Evolutionary conservation across 1,139 yeast species (phyloP).

Genomic region (Pichia sp.): DNA sequence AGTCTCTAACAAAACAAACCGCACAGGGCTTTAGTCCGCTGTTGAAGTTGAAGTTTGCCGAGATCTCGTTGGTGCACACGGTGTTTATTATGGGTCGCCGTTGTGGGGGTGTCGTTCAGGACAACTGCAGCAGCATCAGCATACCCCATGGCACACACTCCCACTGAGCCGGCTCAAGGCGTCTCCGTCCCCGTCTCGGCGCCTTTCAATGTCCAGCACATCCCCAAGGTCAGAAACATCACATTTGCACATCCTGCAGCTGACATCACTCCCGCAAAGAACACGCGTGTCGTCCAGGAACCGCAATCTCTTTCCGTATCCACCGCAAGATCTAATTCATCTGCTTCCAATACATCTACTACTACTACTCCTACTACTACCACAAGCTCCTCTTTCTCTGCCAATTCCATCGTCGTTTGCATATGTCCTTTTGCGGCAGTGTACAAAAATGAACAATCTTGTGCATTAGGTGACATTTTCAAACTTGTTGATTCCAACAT

Average conservation of each 20-base stretch:
- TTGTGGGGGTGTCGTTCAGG: too few species aligned
- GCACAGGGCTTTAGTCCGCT: too few species aligned
- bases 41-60: too few species aligned
- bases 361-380: too few species aligned
- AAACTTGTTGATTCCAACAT: constrained; percentile 35
- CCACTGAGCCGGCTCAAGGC: too few species aligned
- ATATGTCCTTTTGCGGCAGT: constrained; percentile 49
- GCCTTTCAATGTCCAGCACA: constrained; percentile 21
- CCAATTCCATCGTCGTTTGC: constrained; percentile 25
- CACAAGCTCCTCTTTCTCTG: too few species aligned
- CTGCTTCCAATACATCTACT: too few species aligned
- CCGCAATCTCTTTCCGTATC: neutral
- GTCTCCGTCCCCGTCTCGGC: constrained; percentile 13
- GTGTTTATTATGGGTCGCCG: too few species aligned
- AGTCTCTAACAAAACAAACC: too few species aligned
- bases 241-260: neutral
- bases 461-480: constrained; percentile 49
- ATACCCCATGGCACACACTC: neutral
- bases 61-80: too few species aligned
- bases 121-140: constrained; percentile 19
- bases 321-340: too few species aligned
- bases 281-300: neutral
- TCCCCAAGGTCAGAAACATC: constrained; percentile 12
- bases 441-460: constrained; percentile 46
- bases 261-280: neutral